Conservation (phyloP, 306 rosid genomes). For the Trifolium dubium region DNA sequence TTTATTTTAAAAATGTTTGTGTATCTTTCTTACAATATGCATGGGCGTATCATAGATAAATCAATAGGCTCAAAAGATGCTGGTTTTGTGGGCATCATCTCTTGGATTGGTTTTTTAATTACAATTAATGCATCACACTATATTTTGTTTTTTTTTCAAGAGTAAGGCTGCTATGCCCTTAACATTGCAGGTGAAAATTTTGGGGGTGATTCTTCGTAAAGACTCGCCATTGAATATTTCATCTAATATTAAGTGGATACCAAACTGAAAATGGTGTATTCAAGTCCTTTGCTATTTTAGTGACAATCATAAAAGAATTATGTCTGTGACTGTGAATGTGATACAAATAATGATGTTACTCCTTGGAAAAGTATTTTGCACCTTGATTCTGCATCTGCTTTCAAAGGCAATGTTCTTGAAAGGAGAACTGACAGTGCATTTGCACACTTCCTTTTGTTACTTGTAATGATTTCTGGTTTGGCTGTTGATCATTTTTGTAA, state of each 20-base stretch:
- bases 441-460: slow-evolving; percentile 19
- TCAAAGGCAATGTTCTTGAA: slow-evolving; percentile 5
- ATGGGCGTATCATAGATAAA: not conserved
- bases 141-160: not conserved
- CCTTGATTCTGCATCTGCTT: not conserved
- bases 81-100: slow-evolving; percentile 1
- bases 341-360: slow-evolving; percentile 2
- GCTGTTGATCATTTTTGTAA: slow-evolving; percentile 29
- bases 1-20: not conserved
- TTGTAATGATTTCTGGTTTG: slow-evolving; percentile 31
- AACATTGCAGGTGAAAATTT: slow-evolving; percentile 11
- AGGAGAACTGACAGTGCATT: slow-evolving; percentile 15
- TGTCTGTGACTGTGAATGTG: not conserved
- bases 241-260: not conserved
- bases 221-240: not conserved
- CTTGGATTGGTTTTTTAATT: slow-evolving; percentile 1
- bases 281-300: not conserved
- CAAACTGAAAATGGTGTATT: slow-evolving; percentile 9
- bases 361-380: slow-evolving; percentile 11
- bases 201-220: not conserved
- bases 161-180: slow-evolving; percentile 1
- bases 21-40: not conserved
- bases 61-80: slow-evolving; percentile 4
- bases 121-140: not conserved
- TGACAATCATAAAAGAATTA: not conserved